These are phyloP conservation scores for Scenedesmus sp. DNA, from an alignment of 163 green algal genomes.

Conservation along the genomic window DNA sequence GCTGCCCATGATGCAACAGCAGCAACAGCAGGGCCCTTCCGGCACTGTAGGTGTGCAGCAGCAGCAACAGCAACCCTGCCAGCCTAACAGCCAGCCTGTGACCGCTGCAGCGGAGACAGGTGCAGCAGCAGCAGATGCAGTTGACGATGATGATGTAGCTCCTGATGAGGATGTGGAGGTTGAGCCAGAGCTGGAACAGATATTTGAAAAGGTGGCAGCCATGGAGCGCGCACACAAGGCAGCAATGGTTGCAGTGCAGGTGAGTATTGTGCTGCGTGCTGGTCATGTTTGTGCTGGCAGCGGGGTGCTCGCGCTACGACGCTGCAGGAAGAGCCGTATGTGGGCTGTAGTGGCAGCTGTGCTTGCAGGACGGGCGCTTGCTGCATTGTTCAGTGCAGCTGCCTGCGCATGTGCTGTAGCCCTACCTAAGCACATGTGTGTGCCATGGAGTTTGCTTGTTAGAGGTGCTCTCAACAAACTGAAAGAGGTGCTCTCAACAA, in stretches of 20 bases:
- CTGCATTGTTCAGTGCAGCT: not conserved
- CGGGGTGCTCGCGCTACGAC: too few relatives aligned
- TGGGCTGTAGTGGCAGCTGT: not conserved
- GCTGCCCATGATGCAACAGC: constrained; percentile 10
- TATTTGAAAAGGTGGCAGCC: constrained; percentile 49
- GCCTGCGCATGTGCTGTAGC: not conserved
- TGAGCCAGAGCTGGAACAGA: constrained; percentile 1
- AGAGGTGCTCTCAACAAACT: not conserved
- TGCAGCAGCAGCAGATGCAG: constrained; percentile 6
- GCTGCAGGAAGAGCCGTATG: not conserved
- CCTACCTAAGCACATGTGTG: not conserved
- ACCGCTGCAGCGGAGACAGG: not conserved
- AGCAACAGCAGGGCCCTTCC: not conserved
- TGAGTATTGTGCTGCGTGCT: not conserved
- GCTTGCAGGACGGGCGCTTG: not conserved
- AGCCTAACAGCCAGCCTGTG: not conserved
- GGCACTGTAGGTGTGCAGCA: not conserved
- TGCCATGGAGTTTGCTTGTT: not conserved
- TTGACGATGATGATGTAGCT: not conserved
- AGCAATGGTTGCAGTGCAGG: constrained; percentile 4
- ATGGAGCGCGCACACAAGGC: constrained; percentile 28
- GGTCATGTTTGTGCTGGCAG: too few relatives aligned
- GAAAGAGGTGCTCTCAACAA: not conserved
- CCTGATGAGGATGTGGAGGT: constrained; percentile 30
- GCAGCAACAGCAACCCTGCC: not conserved